Percentiles rank a stretch among this genome's conserved stretches.
phyloP scores from a whole-genome alignment of 2,329 filamentous ascomycete species.

The Escovopsis sp. region DNA sequence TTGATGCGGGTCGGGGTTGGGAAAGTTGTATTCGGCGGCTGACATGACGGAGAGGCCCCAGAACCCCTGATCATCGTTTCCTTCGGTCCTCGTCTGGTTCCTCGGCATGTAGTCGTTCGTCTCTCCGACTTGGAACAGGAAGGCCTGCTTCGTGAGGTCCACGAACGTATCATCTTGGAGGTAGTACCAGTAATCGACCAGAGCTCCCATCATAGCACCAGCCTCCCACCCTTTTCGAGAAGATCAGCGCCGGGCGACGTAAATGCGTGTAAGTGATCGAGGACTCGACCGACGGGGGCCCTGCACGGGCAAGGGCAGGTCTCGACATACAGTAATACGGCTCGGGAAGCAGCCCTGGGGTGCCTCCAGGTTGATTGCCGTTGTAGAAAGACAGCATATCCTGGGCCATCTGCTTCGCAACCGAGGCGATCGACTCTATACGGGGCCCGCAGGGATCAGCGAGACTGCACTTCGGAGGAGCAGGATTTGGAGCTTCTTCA shows the following conservation, averaged over 20 bases:
- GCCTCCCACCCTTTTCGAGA: slow-evolving; percentile 47
- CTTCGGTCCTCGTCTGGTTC: slow-evolving; percentile 52
- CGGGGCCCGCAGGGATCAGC: not conserved
- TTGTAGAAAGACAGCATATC: slow-evolving; percentile 30
- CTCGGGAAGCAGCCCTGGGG: slow-evolving; percentile 34
- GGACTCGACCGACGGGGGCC: not conserved
- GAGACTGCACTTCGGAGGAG: not conserved
- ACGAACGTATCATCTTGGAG: slow-evolving; percentile 62
- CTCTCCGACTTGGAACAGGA: slow-evolving; percentile 60
- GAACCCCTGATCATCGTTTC: slow-evolving; percentile 64
- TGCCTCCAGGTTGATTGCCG: slow-evolving; percentile 33
- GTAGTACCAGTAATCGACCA: slow-evolving; percentile 77
- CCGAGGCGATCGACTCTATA: slow-evolving; percentile 33
- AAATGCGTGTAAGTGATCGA: not conserved
- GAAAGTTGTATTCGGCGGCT: slow-evolving; percentile 54
- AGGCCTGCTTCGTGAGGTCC: slow-evolving; percentile 46
- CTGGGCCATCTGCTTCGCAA: slow-evolving; percentile 33
- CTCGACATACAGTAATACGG: slow-evolving; percentile 37
- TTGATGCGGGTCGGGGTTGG: slow-evolving; percentile 36
- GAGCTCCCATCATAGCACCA: slow-evolving; percentile 53
- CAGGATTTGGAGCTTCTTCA: not conserved
- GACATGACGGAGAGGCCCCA: slow-evolving; percentile 58
- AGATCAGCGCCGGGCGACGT: not conserved
- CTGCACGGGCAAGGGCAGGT: too few species aligned
- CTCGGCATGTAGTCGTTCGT: slow-evolving; percentile 64